These are phyloP conservation scores for Saccharomycopsis schoenii DNA, from an alignment of 805 yeast species.

Conservation along the genomic window DNA sequence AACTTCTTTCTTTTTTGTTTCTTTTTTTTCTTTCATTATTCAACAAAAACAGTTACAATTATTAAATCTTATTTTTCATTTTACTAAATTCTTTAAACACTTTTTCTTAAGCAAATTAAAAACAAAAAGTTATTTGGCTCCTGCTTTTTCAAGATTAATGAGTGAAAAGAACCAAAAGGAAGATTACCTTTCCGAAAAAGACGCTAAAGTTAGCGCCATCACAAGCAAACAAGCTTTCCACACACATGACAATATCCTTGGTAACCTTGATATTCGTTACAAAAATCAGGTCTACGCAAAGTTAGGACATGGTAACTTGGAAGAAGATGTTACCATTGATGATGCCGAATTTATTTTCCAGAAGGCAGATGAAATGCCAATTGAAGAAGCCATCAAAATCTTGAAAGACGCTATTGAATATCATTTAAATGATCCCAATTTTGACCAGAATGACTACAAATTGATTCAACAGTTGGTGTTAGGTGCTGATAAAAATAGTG, in stretches of 20 bases:
- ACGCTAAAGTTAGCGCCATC: neutral
- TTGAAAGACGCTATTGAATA: slow-evolving; percentile 31
- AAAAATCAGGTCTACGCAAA: slow-evolving; percentile 22
- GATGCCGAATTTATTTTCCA: slow-evolving; percentile 25
- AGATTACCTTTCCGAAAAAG: neutral
- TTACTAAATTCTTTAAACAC: neutral
- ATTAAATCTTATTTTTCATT: neutral
- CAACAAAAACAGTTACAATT: neutral
- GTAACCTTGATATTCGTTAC: slow-evolving; percentile 22
- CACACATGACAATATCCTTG: slow-evolving; percentile 10
- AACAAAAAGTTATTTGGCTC: too few relatives aligned
- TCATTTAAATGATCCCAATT: slow-evolving; percentile 39
- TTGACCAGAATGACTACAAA: slow-evolving; percentile 30
- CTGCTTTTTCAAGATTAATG: neutral
- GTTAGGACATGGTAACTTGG: slow-evolving; percentile 15
- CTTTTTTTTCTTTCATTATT: neutral
- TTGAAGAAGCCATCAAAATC: slow-evolving; percentile 32
- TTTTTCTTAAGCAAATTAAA: too few relatives aligned
- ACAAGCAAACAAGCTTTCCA: neutral
- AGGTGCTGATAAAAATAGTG: slow-evolving; percentile 21
- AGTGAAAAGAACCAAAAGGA: neutral
- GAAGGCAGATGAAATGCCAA: slow-evolving; percentile 28
- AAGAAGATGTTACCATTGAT: slow-evolving; percentile 9
- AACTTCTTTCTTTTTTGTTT: neutral
- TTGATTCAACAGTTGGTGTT: slow-evolving; percentile 25